Conservation (phyloP, 1,284 basidiomycete genomes). For the Hymenochaete sp. region DNA sequence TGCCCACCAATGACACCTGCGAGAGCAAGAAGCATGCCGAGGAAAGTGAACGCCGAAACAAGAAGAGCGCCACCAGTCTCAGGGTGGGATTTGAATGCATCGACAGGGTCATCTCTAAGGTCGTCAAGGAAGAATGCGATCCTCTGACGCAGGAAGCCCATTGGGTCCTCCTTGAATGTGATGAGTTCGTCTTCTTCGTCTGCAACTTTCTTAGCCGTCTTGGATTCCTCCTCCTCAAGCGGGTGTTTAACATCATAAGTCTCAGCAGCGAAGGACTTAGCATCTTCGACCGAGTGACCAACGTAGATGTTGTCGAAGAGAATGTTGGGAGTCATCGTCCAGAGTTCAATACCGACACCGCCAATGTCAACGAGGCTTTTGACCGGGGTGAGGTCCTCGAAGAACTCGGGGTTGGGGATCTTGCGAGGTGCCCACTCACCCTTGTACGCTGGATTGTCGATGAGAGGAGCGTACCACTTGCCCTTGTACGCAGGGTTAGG, state of each 20-base stretch:
- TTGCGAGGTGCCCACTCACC: constrained; percentile 89
- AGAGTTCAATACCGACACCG: constrained; percentile 93
- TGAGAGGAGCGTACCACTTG: constrained; percentile 90
- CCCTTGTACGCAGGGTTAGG: constrained; percentile 92
- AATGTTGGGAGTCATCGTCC: constrained; percentile 98
- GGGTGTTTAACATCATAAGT: constrained; percentile 80
- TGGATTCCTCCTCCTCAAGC: constrained; percentile 50
- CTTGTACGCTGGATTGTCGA: constrained; percentile 97
- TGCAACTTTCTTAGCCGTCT: constrained; percentile 29
- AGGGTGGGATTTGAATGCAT: constrained; percentile 73
- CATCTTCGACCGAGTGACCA: constrained; percentile 79
- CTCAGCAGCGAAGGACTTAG: constrained; percentile 72
- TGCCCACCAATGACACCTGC: constrained; percentile 69
- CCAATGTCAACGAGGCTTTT: constrained; percentile 80
- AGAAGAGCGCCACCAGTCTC: constrained; percentile 75
- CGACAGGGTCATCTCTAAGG: constrained; percentile 63
- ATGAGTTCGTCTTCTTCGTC: constrained; percentile 42
- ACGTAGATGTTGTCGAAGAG: constrained; percentile 94
- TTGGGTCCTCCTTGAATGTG: constrained; percentile 64
- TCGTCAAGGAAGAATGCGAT: constrained; percentile 65
- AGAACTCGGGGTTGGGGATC: constrained; percentile 90
- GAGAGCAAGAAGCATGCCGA: constrained; percentile 76
- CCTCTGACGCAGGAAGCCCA: constrained; percentile 72
- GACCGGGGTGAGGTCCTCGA: constrained; percentile 81
- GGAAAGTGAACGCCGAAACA: constrained; percentile 65